phyloP scores from a whole-genome alignment of 1,284 basidiomycete species.

The Cutaneotrichosporon cavernicola region DNA sequence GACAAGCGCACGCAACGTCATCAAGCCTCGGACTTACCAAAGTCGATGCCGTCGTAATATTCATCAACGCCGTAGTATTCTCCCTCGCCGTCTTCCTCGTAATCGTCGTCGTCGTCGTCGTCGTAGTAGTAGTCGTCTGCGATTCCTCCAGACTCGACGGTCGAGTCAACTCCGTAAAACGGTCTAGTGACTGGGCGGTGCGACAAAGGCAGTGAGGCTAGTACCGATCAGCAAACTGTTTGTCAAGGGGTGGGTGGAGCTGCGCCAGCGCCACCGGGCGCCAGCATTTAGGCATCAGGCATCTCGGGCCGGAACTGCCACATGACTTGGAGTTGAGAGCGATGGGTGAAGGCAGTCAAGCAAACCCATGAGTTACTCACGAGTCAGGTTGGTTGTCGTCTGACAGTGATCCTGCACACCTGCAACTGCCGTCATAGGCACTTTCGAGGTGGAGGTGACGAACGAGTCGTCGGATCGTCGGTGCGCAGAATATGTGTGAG shows the following conservation, averaged over 20 bases:
- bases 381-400: slow-evolving; percentile 25
- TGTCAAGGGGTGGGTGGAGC: neutral
- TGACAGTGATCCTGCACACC: slow-evolving; percentile 24
- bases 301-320: neutral
- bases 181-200: slow-evolving; percentile 23
- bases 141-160: slow-evolving; percentile 23
- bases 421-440: slow-evolving; percentile 26
- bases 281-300: neutral
- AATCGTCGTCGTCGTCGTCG: slow-evolving; percentile 24
- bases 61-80: slow-evolving; percentile 13
- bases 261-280: neutral
- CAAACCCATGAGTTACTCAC: slow-evolving; percentile 21
- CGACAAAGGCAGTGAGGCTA: slow-evolving; percentile 16
- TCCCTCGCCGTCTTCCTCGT: slow-evolving; percentile 35
- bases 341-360: neutral
- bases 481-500: neutral
- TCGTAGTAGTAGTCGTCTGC: slow-evolving; percentile 33
- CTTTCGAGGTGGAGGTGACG: slow-evolving; percentile 15
- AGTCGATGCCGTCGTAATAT: slow-evolving; percentile 17
- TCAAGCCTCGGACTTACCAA: slow-evolving; percentile 16
- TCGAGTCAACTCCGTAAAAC: slow-evolving; percentile 29
- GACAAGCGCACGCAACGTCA: neutral
- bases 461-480: neutral
- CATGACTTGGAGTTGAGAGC: neutral
- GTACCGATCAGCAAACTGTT: neutral